These are phyloP conservation scores for Tetradesmus obliquus DNA, from an alignment of 139 green algal genomes.

Conservation along the genomic window DNA sequence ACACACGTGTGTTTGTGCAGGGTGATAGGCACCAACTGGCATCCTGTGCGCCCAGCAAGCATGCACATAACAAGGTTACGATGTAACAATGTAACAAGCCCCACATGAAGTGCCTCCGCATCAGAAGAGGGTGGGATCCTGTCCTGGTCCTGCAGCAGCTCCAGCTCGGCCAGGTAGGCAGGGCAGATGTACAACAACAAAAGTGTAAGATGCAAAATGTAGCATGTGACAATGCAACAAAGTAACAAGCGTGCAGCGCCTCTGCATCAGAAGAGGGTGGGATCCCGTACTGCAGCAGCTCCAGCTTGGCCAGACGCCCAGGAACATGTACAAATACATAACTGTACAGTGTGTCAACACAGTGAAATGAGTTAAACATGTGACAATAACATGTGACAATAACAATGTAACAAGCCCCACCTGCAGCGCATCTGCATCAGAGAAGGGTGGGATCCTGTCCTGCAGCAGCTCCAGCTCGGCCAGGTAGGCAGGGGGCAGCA, in stretches of 20 bases:
- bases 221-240: too few relatives aligned
- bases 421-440: background rate
- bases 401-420: background rate
- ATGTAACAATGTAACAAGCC: background rate
- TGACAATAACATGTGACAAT: background rate
- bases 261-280: constrained; percentile 77
- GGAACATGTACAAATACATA: background rate
- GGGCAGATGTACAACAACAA: background rate
- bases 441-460: background rate
- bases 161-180: background rate
- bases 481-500: constrained; percentile 84
- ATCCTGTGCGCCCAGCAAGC: too few relatives aligned
- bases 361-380: background rate
- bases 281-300: constrained; percentile 86
- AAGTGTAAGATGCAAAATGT: too few relatives aligned
- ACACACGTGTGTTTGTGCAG: background rate
- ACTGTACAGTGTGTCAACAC: background rate
- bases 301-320: constrained; percentile 66
- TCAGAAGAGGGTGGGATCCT: background rate
- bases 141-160: background rate
- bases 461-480: constrained; percentile 83
- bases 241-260: constrained; percentile 45
- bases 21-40: background rate
- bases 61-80: background rate
- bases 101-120: background rate